Evolutionary conservation across 176 grass and related monocot species (phyloP), one percentile per base, ranked within the genome.

Genomic region (Ensete glaucum): DNA sequence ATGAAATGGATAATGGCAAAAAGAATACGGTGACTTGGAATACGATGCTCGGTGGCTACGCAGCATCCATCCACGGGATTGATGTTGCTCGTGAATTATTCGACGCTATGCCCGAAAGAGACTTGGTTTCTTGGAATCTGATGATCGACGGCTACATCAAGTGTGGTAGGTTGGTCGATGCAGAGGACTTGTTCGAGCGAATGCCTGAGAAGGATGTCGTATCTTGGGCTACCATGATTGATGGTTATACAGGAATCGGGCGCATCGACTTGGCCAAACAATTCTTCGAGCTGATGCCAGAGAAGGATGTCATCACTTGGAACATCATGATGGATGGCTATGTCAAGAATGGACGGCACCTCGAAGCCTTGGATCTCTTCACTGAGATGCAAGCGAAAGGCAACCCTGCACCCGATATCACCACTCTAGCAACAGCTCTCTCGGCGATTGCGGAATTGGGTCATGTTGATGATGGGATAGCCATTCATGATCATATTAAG

Each of bases 21-120:
- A 79, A 21, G 77, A 79, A 79, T 58, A 34, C 49, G 64, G 77
- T 79, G 19, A 70, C 77, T 16, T 60, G 77, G 77, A 79, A 79
- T 19, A 57, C 77, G 1, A 70, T 79, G 77, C 34, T 79, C 1
- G 26, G 26, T 15, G 77, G 77, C 16, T 79, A 58, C 23, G 27
- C 19, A 7, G 67, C 25, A 1, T 12, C 10, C 1, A 27, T 22
- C 2, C 1, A 48, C 0, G n/a, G 11, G 17, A 25, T 79, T 22
- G 64, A 70, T 17, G 1, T 48, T 48, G 77, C 77, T 48, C 65
- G 77, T 1, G 16, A 7, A 21, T 25, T 79, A 53, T 79, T 79
- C 26, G 64, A 79, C 53, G 3, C 16, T 20, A 78, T 68, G 76
- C 76, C 76, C 13, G 64, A 34, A 15, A 67, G 76, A 48, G 76